Conservation (phyloP, 495 filamentous ascomycete species). For the Letharia columbiana region DNA sequence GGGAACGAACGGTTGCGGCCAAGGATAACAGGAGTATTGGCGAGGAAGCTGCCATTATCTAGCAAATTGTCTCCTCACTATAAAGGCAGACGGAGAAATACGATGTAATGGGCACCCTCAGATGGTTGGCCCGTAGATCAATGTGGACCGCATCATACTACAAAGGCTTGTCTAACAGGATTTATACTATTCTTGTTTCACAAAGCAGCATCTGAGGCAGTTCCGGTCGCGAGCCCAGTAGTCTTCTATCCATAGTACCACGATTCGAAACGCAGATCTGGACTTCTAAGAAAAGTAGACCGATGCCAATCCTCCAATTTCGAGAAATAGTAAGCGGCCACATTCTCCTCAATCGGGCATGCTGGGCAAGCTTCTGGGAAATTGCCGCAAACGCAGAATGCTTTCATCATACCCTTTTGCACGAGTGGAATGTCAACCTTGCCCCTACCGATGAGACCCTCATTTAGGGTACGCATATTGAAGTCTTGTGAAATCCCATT, state of each 20-base stretch:
- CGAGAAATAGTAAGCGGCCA: slow-evolving; percentile 25
- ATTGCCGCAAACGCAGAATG: slow-evolving; percentile 25
- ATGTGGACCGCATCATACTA: too few relatives aligned
- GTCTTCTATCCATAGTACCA: neutral
- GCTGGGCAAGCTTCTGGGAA: slow-evolving; percentile 12
- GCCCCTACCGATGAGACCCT: slow-evolving; percentile 17
- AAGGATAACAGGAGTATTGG: too few relatives aligned
- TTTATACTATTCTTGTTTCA: too few relatives aligned
- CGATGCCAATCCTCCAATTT: slow-evolving; percentile 27
- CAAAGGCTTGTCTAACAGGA: too few relatives aligned
- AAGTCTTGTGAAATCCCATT: slow-evolving; percentile 29
- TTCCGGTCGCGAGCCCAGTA: neutral
- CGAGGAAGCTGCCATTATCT: too few relatives aligned
- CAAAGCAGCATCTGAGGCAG: too few relatives aligned
- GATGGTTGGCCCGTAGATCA: too few relatives aligned
- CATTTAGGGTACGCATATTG: slow-evolving; percentile 22
- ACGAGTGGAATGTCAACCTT: slow-evolving; percentile 19
- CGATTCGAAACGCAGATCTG: neutral
- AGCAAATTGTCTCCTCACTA: too few relatives aligned
- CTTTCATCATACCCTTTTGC: slow-evolving; percentile 25
- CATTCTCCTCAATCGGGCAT: slow-evolving; percentile 21
- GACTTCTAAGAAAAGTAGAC: slow-evolving; percentile 17
- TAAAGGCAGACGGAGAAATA: too few relatives aligned
- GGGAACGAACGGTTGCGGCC: too few relatives aligned
- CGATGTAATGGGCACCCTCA: too few relatives aligned